These are phyloP conservation scores for Daldinia grandis DNA, from an alignment of 495 filamentous ascomycete species.

Conservation along the genomic window DNA sequence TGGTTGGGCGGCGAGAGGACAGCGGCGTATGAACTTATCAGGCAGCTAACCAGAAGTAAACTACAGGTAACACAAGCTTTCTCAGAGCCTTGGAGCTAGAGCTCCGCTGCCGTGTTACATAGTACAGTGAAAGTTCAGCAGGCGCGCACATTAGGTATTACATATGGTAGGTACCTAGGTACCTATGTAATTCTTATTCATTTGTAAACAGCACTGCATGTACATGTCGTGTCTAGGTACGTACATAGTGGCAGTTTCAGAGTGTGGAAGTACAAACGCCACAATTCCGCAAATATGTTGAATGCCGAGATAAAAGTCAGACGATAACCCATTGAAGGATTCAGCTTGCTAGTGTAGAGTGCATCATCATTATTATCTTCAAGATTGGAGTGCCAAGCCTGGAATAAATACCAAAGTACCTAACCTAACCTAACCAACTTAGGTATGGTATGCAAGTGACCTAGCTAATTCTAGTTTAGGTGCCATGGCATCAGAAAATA, in stretches of 20 bases:
- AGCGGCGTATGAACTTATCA: constrained; percentile 5
- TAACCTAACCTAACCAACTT: too few species aligned
- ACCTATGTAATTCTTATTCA: not conserved
- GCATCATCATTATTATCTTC: constrained; percentile 23
- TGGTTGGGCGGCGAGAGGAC: not conserved
- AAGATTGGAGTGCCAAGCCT: constrained; percentile 22
- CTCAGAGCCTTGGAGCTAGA: constrained; percentile 12
- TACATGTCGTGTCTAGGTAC: too few species aligned
- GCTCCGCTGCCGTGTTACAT: constrained; percentile 17
- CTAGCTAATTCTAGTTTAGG: constrained; percentile 8
- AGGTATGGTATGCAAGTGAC: constrained; percentile 3
- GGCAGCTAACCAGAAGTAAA: constrained; percentile 6
- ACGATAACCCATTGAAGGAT: constrained; percentile 21
- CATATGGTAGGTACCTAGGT: too few species aligned
- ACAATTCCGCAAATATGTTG: not conserved
- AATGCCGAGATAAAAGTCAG: constrained; percentile 1
- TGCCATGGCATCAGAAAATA: constrained; percentile 10
- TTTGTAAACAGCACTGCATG: not conserved
- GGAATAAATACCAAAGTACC: not conserved
- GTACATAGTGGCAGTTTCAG: constrained; percentile 16
- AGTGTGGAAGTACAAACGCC: constrained; percentile 21
- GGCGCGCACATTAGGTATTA: not conserved
- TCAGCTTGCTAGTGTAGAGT: not conserved
- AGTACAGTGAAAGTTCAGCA: constrained; percentile 1
- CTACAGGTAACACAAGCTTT: constrained; percentile 1